Evolutionary conservation across 106 monocot species (phyloP), one percentile per base, ranked within the genome.

Genomic region (Amphibolis antarctica): DNA sequence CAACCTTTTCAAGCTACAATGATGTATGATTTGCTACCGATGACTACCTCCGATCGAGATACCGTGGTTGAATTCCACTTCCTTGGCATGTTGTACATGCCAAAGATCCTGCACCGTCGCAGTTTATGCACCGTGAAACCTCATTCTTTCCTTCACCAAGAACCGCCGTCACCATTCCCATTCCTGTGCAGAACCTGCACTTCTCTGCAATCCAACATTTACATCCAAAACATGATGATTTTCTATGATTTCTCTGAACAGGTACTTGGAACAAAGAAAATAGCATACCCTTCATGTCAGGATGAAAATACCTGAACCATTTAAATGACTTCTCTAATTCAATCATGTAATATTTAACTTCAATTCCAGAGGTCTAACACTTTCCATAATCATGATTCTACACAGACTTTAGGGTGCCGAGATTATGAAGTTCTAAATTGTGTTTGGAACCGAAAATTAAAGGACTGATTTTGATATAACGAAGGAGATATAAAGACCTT

Each of bases 71-170:
- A 71, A 93, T 85, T 17, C 93, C 85, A 22, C 66, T 66, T 23
- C 93, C 93, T 78, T 93, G 93, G 65, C 93, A 93, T 36, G 93
- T 93, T 42, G 88, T 88, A 72, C 93, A 93, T 24, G 93, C 85
- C 52, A 83, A 76, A n/a, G 88, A 66, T 43, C 93, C 93, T 15
- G 69, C 82, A 43, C 93, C 93, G 0, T 81, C 93, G 46, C 88
- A 93, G 62, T 93, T 93, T 66, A 88, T 77, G 67, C 93, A 93
- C 26, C 76, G 68, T 45, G 93, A 93, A 53, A 77, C 76, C 57
- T 93, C 93, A 14, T 64, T 79, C 60, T 88, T 88, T 2, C 88
- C 88, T 60, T 42, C 82, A 45, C 93, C 88, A 25, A 93, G 80
- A n/a, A 79, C 80, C 46, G 88, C 93, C 27, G 71, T 75, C 44